Evolutionary conservation across 306 rosid genomes (phyloP).

Genomic region (Vicia sativa): DNA sequence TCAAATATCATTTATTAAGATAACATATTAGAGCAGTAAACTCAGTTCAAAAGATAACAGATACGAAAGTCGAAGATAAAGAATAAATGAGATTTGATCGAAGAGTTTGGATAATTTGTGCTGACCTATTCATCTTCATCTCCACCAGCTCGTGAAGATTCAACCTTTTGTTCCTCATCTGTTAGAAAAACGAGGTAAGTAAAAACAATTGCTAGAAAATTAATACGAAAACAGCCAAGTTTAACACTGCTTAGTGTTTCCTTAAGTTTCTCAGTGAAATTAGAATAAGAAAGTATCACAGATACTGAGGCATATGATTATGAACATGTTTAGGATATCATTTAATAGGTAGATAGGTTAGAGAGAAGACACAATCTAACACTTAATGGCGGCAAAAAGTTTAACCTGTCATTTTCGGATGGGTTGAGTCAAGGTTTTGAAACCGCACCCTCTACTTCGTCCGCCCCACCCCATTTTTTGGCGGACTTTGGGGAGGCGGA

Average conservation of each 20-base stretch:
- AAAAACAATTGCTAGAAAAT: not conserved
- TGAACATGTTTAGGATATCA: not conserved
- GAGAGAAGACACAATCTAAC: not conserved
- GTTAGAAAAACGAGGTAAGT: conserved; percentile 11
- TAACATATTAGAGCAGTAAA: not conserved
- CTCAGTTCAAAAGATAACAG: not conserved
- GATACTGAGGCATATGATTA: not conserved
- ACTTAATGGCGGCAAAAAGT: not conserved
- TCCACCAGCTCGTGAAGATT: conserved; percentile 43
- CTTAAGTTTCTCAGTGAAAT: not conserved
- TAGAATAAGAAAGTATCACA: not conserved
- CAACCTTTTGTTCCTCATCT: conserved; percentile 60
- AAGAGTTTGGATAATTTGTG: not conserved
- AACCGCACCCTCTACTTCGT: too few species aligned
- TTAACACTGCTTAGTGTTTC: not conserved
- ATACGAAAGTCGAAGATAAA: not conserved
- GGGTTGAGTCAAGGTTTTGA: too few species aligned
- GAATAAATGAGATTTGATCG: not conserved
- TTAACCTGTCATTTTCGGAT: too few species aligned
- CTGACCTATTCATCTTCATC: conserved; percentile 60
- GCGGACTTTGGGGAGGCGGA: too few species aligned
- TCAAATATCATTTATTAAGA: conserved; percentile 15
- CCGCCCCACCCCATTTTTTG: too few species aligned
- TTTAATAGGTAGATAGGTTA: not conserved
- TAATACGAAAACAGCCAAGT: not conserved